Base-by-base conservation (phyloP, 805 yeast genomes). In the Lachancea meyersii region DNA sequence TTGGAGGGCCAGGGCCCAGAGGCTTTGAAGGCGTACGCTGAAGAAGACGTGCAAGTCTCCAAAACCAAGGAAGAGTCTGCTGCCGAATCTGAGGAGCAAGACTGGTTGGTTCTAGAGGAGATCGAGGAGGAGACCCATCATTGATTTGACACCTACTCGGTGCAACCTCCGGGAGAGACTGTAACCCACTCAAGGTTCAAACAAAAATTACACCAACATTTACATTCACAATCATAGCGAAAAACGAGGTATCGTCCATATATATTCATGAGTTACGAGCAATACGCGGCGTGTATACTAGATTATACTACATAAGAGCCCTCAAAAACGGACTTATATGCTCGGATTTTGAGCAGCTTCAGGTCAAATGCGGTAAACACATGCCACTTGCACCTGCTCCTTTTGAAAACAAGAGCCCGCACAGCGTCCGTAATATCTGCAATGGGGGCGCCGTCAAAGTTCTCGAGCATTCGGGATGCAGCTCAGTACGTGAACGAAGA, bases 31-130 rank as follows among this genome's bases (percentile, higher is more conserved):
- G 79, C 76, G 46, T 86, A 86, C 71, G 86, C 79, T 61, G 51
- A 78, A 34, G 68, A 81, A 49, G 73, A 75, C 43, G 96, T 89
- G 49, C 96, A 88, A 68, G 83, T 86, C 51, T 73, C 72, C 45
- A 71, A 76, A 47, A 66, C 65, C 40, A 75, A 71, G 50, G 64
- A 65, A 59, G 69, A 69, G 46, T 63, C 74, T 38, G 72, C 50
- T 47, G 50, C 60, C 20, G 56, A 55, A 32, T 49, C 44, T 9
- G 49, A 46, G 31, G 49, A 58, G 38, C 86, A 79, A 60, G 88
- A 82, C 68, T 83, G 89, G 89, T 79, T 83, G 57, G 89, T 83
- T 48, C 76, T 82, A 57, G 86, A 80, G 66, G 86, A 80, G 65
- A 72, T 70, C 51, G 82, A 75, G 55, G 81, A 75, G 47, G 71